Base-by-base conservation (phyloP, 805 yeast species). In the Kazachstania bromeliacearum region DNA sequence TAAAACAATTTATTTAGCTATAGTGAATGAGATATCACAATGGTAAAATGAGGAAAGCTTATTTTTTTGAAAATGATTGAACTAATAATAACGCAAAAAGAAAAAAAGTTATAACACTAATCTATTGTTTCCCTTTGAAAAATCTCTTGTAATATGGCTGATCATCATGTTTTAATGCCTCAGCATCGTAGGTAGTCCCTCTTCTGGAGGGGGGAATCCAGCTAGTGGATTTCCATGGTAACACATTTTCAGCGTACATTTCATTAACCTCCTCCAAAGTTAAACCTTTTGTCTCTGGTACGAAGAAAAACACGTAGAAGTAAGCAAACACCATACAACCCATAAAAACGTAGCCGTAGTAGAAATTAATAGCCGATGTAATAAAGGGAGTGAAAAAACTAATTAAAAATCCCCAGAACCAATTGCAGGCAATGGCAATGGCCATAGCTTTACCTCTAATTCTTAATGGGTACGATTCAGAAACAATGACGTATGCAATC, bases 241-340 rank as follows among this genome's bases (percentile, higher is more conserved):
- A 46, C 28, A 62, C 63, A 46, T 59, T 60, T 34, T 62, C 59
- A 20, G 68, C 57, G 50, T 65, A 70, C 67, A 78, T 64, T 52
- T 72, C 77, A 57, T 83, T 87, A 44, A 84, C 84, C 62, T 84
- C 87, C 63, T 84, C 94, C 57, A 85, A 70, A 31, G 83, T 71
- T 51, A 83, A 70, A 40, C 94, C 94, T 64, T 75, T 77, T 37
- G 94, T 85, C 62, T 82, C 89, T 50, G 77, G 76, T 41, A 85
- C 75, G 47, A 70, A 70, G 68, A 83, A 76, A 68, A 70, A 75
- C 36, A 82, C 82, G 58, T 79, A 85, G 60, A 79, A 66, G 55
- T 78, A 50, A 18, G 72, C 62, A 44, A 65, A 72, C 15, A 75
- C 60, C 63, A 76, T 62, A 56, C 82, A 76, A 2, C 82, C 83